A percentile compares a stretch with the other conserved stretches of the same genome.
Evolutionary conservation across 2,329 filamentous ascomycete species (phyloP).

Genomic region (Grosmannia huntii): DNA sequence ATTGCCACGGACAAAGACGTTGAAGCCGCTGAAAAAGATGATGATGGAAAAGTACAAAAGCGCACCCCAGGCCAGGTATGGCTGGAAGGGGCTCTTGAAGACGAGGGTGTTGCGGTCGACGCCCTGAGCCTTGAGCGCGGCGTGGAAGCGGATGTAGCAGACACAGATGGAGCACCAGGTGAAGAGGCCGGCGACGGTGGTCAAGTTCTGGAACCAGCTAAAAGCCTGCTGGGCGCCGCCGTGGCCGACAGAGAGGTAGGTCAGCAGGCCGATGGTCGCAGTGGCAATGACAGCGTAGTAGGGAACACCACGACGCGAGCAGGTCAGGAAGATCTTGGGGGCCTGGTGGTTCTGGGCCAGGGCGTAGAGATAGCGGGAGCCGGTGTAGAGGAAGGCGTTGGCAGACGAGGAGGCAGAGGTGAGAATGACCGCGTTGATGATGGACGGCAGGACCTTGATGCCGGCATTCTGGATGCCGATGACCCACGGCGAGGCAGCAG

Average conservation of each 20-base stretch:
- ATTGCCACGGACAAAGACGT: constrained; percentile 51
- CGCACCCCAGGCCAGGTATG: constrained; percentile 53
- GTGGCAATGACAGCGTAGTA: constrained; percentile 25
- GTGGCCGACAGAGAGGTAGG: constrained; percentile 56
- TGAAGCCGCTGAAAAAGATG: constrained; percentile 59
- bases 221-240: constrained; percentile 37
- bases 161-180: constrained; percentile 55
- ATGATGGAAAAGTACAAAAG: constrained; percentile 54
- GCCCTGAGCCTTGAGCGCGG: constrained; percentile 51
- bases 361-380: constrained; percentile 47
- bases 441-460: constrained; percentile 48
- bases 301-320: constrained; percentile 39
- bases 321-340: constrained; percentile 42
- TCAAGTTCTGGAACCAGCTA: constrained; percentile 16
- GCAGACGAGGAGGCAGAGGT: constrained; percentile 45
- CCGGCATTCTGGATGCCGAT: constrained; percentile 54
- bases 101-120: constrained; percentile 51
- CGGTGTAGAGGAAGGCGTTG: constrained; percentile 46
- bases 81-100: constrained; percentile 53
- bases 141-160: constrained; percentile 57
- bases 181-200: constrained; percentile 58
- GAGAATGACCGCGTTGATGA: constrained; percentile 50
- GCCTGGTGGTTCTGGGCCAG: constrained; percentile 48
- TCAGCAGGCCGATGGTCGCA: constrained; percentile 48
- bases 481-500: constrained; percentile 46